Evolutionary conservation across 108 stramenopile species (phyloP), one percentile per base, ranked within the genome.

Genomic region (Skeletonema tropicum): DNA sequence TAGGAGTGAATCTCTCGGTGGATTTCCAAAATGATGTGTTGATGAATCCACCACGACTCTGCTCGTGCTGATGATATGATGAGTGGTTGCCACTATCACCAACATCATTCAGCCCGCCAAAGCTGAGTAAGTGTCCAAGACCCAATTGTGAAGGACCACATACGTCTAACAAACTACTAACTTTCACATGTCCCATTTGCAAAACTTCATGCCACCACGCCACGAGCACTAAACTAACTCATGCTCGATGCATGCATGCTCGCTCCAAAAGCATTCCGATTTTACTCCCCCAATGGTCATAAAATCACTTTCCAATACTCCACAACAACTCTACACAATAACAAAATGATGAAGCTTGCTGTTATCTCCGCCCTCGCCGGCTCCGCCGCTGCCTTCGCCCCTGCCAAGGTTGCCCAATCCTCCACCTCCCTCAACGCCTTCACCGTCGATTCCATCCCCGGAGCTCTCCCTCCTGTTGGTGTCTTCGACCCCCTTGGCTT

Each of bases 401-500:
- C 81, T 19, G 76, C 42, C 60, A 52, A 68, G 23, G 45, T 19
- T 19, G 61, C 7, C 61, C 17, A 15, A 4, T 41, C 32, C 32
- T 75, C 30, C 42, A 61, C 59, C 61, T 17, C 61, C 25, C 61
- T 62, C 60, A 60, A 60, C 31, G 60, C 60, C 30, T 70, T 52
- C 49, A 32, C 5, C 29, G 68, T 70, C 30, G 80, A 73, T 13
- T 30, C 23, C 21, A 30, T 85, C 55, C 83, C 86, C 57, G 89
- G 89, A 36, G 64, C 73, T 25, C 42, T 90, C 35, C 78, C 74
- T 25, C 89, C 89, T 25, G 61, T 82, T 9, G 85, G 83, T 25
- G 25, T 73, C 73, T 90, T 88, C 77, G 89, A 90, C 67, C 89
- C 89, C 23, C 74, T 86, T 60, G 85, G 83, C 31, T 87, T 86